phyloP scores from a whole-genome alignment of 176 grass and related monocot species.

The Microstegium vimineum region DNA sequence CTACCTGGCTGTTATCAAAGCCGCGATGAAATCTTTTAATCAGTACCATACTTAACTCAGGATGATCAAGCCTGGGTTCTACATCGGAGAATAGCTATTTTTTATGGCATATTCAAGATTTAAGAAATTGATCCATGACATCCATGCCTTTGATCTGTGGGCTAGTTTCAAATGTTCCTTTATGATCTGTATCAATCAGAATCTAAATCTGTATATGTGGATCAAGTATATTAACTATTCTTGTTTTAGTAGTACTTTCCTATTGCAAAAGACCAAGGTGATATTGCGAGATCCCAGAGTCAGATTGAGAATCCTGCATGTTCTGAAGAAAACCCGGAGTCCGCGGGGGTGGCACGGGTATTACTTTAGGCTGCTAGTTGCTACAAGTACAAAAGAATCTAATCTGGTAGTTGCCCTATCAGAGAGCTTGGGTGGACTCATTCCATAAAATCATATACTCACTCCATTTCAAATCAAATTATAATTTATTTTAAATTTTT shows the following conservation, averaged over 20 bases:
- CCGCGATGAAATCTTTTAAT: background rate
- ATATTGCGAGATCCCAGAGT: constrained; percentile 32
- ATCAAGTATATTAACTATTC: background rate
- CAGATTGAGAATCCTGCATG: constrained; percentile 20
- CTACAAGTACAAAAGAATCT: background rate
- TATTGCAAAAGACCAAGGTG: background rate
- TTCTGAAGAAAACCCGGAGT: background rate
- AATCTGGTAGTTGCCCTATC: background rate
- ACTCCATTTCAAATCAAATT: too few relatives aligned
- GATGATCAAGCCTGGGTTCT: background rate
- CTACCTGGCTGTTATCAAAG: background rate
- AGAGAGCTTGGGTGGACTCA: background rate
- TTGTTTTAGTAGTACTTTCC: background rate
- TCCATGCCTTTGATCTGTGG: background rate
- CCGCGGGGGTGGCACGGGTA: background rate
- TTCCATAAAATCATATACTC: constrained; percentile 17
- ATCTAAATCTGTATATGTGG: background rate
- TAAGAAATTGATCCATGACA: background rate
- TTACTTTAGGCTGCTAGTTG: background rate
- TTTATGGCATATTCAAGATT: background rate
- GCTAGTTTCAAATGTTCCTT: background rate
- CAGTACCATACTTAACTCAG: background rate
- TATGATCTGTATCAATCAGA: background rate
- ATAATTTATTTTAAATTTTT: too few relatives aligned
- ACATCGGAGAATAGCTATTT: background rate